Evolutionary conservation across 257 asterid genomes (phyloP), one percentile per base, ranked within the genome.

Genomic region (Solanum microdontum): DNA sequence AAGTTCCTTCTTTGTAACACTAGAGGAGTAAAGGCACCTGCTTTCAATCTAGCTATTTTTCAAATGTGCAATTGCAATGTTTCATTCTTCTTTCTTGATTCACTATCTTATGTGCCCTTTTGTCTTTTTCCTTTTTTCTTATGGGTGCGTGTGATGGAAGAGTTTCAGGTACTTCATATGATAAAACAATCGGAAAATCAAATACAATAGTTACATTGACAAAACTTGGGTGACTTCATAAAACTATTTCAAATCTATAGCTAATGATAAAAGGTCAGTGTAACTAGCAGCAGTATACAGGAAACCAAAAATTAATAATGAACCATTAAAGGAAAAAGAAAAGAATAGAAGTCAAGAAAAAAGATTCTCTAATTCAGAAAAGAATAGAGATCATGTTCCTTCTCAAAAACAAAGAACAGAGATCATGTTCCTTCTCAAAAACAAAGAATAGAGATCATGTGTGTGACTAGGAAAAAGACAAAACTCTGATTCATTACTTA

Each of bases 401-500:
- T 73, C 80, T 33, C 26, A 33, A 33, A 33, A 33, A 17, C 64
- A 45, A 80, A 33, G 6, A 73, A 40, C 28, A 43, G 37, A 79
- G 84, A 79, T 79, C 13, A 40, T 43, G 84, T 36, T 73, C 45
- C 45, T 73, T 73, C 80, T 33, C 26, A 33, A 73, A 33, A 33
- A 28, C 43, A 33, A 33, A 37, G 83, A 76, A 48, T 28, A 45
- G 85, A 80, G 69, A 26, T 28, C 26, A 45, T 45, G 85, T n/a
- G 23, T 45, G 69, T 80, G 39, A 80, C 68, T 80, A 80, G 69
- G 68, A 45, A 43, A 43, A 79, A 15, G 64, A 79, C 23, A 45
- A 75, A 36, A 80, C 69, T 43, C 26, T 28, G 40, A 48, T 28
- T 28, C 69, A 28, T 80, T 48, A 87, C 84, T 93, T 93, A 97